phyloP scores from a whole-genome alignment of 495 filamentous ascomycete species.

The Xylaria bambusicola region DNA sequence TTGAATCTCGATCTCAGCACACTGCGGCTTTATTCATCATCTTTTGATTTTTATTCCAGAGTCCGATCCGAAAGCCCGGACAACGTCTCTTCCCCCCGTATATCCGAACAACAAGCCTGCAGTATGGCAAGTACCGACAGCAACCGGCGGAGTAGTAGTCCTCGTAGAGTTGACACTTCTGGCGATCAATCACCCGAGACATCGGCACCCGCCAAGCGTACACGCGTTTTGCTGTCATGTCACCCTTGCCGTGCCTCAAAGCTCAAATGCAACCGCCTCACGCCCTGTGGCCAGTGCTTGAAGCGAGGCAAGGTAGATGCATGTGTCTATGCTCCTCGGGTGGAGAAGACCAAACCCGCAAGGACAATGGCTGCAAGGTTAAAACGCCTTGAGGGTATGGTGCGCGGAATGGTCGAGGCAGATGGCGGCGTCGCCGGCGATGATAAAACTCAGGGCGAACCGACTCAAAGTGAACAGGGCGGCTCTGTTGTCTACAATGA shows the following conservation, averaged over 20 bases:
- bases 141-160: neutral
- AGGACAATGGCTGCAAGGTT: constrained; percentile 53
- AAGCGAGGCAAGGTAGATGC: constrained; percentile 43
- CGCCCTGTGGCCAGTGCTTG: constrained; percentile 44
- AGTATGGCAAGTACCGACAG: constrained; percentile 8
- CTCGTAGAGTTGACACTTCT: neutral
- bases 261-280: constrained; percentile 42
- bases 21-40: too few relatives aligned
- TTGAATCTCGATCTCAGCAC: too few relatives aligned
- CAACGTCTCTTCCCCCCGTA: neutral
- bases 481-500: constrained; percentile 41
- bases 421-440: constrained; percentile 28
- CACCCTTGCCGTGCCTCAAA: constrained; percentile 45
- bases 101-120: neutral
- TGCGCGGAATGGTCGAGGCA: constrained; percentile 48
- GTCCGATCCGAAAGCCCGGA: neutral
- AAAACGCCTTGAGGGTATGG: constrained; percentile 55
- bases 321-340: constrained; percentile 50
- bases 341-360: constrained; percentile 38
- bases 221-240: constrained; percentile 44
- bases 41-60: neutral
- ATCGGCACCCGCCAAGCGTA: constrained; percentile 33
- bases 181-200: neutral
- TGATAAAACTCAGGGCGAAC: neutral
- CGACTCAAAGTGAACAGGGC: constrained; percentile 20